Evolutionary conservation across 768 basidiomycete species (phyloP).

Genomic region (Clitopilus passeckerianus): DNA sequence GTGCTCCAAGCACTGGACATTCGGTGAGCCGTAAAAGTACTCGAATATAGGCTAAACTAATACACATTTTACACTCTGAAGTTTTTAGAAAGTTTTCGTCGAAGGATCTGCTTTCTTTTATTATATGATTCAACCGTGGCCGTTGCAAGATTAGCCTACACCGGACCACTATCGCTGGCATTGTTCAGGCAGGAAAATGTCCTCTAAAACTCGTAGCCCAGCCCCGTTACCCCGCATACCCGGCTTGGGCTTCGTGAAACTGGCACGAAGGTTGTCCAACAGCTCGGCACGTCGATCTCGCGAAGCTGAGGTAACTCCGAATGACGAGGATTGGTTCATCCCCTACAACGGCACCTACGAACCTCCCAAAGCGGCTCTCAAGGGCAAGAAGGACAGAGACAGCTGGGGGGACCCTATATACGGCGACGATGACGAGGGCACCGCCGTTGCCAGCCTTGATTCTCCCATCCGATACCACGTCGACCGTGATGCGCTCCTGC

Average conservation of each 20-base stretch:
- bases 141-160: not conserved
- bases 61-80: not conserved
- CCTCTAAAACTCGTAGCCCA: conserved; percentile 7
- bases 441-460: conserved; percentile 20
- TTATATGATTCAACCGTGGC: not conserved
- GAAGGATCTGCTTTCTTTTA: not conserved
- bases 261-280: conserved; percentile 10
- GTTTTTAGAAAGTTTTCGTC: not conserved
- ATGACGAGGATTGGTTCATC: conserved; percentile 54
- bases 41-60: not conserved
- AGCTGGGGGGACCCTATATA: conserved; percentile 37
- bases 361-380: conserved; percentile 24
- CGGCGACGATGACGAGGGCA: conserved; percentile 21
- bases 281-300: conserved; percentile 3
- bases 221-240: conserved; percentile 12
- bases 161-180: not conserved
- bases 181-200: conserved; percentile 1
- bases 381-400: conserved; percentile 25
- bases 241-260: conserved; percentile 10
- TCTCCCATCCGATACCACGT: conserved; percentile 20
- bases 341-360: conserved; percentile 65
- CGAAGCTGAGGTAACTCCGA: conserved; percentile 5
- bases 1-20: not conserved
- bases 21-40: not conserved
- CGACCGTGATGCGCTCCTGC: conserved; percentile 11